phyloP scores from a whole-genome alignment of 2,329 filamentous ascomycete species.

The Botrytis elliptica region DNA sequence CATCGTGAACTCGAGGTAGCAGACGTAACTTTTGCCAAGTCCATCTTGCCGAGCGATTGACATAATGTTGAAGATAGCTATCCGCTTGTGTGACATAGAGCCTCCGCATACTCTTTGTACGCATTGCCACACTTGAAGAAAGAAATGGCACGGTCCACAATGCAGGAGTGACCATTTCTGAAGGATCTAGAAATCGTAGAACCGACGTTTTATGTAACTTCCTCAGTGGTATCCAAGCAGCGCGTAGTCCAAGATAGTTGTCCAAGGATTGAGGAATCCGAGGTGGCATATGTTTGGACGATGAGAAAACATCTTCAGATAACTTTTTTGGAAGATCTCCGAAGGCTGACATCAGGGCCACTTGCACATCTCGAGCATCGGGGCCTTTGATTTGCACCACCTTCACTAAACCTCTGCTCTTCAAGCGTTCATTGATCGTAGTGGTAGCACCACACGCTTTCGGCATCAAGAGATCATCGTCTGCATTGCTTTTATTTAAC shows the following conservation, averaged over 20 bases:
- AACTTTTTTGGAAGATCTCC: constrained; percentile 50
- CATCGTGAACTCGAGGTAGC: constrained; percentile 57
- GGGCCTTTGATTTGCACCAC: constrained; percentile 59
- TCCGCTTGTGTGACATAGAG: constrained; percentile 75
- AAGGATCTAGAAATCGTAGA: constrained; percentile 66
- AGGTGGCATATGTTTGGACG: constrained; percentile 26
- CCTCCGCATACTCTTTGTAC: constrained; percentile 57
- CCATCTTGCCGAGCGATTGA: constrained; percentile 50
- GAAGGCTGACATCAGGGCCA: constrained; percentile 63
- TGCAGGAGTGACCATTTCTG: constrained; percentile 71
- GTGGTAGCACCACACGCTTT: constrained; percentile 65
- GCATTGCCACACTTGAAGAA: constrained; percentile 70
- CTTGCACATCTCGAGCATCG: constrained; percentile 66
- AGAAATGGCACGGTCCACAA: constrained; percentile 72
- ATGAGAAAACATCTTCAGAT: constrained; percentile 29
- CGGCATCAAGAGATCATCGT: constrained; percentile 44
- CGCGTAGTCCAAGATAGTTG: constrained; percentile 53
- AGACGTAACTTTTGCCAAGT: constrained; percentile 69
- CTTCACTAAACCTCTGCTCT: constrained; percentile 69
- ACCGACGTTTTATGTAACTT: constrained; percentile 73
- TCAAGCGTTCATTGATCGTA: constrained; percentile 67
- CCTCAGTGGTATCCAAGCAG: constrained; percentile 71
- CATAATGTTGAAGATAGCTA: constrained; percentile 66
- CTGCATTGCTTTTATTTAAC: not conserved
- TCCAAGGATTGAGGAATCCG: constrained; percentile 29